These are phyloP conservation scores for Periconia digitata DNA, from an alignment of 2,329 filamentous ascomycete species.

Conservation along the genomic window DNA sequence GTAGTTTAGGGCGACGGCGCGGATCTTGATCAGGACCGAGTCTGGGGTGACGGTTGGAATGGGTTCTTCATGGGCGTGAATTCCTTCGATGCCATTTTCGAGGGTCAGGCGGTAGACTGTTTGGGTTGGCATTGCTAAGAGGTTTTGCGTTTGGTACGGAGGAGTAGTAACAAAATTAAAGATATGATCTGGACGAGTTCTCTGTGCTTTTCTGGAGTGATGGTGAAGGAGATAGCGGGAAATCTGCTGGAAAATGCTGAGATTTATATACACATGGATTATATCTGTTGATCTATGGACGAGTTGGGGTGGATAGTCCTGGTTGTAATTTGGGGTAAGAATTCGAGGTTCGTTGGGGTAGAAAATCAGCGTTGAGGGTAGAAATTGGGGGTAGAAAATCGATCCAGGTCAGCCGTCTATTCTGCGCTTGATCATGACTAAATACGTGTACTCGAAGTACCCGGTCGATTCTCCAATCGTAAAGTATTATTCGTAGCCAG, in stretches of 20 bases:
- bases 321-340: neutral
- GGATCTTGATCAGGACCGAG: neutral
- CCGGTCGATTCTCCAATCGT: too few species aligned
- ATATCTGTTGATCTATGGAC: neutral
- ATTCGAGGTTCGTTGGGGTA: neutral
- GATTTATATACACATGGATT: neutral
- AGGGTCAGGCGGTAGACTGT: neutral
- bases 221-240: neutral
- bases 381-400: neutral
- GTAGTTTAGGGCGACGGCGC: neutral
- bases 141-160: too few species aligned
- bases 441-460: too few species aligned
- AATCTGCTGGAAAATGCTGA: neutral
- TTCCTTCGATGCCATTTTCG: neutral
- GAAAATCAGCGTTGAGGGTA: neutral
- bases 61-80: neutral
- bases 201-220: neutral
- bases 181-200: neutral
- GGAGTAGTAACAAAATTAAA: neutral
- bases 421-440: too few species aligned
- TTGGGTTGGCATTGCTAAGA: too few species aligned
- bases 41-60: neutral
- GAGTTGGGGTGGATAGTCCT: neutral
- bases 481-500: too few species aligned
- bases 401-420: too few species aligned